Conservation (phyloP, 805 yeast genomes). For the Monosporozyma unispora region DNA sequence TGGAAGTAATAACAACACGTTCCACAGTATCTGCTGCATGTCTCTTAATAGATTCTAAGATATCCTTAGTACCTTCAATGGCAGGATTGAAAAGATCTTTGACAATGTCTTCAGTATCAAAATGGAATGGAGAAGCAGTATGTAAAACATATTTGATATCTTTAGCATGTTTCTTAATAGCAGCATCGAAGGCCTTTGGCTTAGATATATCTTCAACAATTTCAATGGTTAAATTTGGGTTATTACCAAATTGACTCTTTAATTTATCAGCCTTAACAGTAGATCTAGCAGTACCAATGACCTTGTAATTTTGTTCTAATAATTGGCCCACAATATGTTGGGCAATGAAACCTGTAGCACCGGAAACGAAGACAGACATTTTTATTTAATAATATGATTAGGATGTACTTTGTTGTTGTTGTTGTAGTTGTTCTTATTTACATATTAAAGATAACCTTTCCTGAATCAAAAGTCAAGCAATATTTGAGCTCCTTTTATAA, state of each 20-base stretch:
- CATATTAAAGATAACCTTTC: not conserved
- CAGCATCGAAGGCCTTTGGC: slow-evolving; percentile 39
- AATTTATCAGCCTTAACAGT: slow-evolving; percentile 36
- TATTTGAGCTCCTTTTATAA: too few relatives aligned
- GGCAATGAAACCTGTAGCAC: slow-evolving; percentile 49
- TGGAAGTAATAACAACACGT: slow-evolving; percentile 45
- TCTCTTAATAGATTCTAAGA: slow-evolving; percentile 41
- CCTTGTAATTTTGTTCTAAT: slow-evolving; percentile 32
- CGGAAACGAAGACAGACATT: slow-evolving; percentile 38
- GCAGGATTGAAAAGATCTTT: slow-evolving; percentile 50
- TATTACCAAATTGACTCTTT: slow-evolving; percentile 23
- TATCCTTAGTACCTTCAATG: slow-evolving; percentile 43
- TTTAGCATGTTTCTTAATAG: slow-evolving; percentile 35
- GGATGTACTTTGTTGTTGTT: not conserved
- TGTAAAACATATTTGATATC: slow-evolving; percentile 49
- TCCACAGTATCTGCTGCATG: slow-evolving; percentile 35
- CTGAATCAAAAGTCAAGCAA: not conserved
- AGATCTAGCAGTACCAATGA: slow-evolving; percentile 45
- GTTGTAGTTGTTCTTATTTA: not conserved
- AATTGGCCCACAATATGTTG: slow-evolving; percentile 38
- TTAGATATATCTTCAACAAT: slow-evolving; percentile 31
- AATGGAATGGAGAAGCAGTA: slow-evolving; percentile 52
- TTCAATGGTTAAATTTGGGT: slow-evolving; percentile 23
- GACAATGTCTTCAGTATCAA: slow-evolving; percentile 36
- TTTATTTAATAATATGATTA: not conserved